These are phyloP conservation scores for Alternaria gaisen DNA, from an alignment of 2,329 filamentous ascomycete species.

Conservation along the genomic window DNA sequence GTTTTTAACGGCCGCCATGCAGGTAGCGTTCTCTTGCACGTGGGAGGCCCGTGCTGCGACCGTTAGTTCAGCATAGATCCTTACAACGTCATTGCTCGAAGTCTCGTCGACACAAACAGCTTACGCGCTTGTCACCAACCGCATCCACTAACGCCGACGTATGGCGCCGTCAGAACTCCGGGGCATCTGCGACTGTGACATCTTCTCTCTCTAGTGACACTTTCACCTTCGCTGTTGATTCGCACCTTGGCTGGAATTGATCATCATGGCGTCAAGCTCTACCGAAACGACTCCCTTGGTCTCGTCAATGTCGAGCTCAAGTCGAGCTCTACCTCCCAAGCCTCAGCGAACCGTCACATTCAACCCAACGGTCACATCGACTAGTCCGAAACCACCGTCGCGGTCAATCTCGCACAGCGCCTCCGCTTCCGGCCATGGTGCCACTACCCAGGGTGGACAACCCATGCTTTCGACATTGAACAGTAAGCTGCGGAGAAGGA, in stretches of 20 bases:
- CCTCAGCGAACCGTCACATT: conserved; percentile 76
- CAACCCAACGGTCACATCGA: conserved; percentile 67
- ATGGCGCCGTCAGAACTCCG: conserved; percentile 21
- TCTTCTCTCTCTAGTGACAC: conserved; percentile 6
- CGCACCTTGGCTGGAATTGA: conserved; percentile 1
- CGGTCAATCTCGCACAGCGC: conserved; percentile 40
- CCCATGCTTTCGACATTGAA: conserved; percentile 77
- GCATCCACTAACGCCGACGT: conserved; percentile 18
- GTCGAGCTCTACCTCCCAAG: conserved; percentile 40
- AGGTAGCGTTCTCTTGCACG: conserved; percentile 17
- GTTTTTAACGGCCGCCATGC: conserved; percentile 16
- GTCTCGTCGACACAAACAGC: conserved; percentile 22
- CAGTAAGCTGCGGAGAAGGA: conserved; percentile 84
- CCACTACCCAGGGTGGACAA: conserved; percentile 52
- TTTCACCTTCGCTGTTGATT: neutral
- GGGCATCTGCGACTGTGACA: conserved; percentile 10
- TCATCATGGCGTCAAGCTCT: conserved; percentile 47
- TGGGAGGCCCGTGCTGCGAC: conserved; percentile 15
- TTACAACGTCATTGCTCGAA: conserved; percentile 25
- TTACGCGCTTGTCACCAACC: conserved; percentile 20
- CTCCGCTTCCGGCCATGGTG: conserved; percentile 37
- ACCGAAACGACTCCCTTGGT: conserved; percentile 51
- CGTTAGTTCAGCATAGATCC: conserved; percentile 19
- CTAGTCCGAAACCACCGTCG: conserved; percentile 52
- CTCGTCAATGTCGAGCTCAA: conserved; percentile 44